These are phyloP conservation scores for Kodamaea ohmeri DNA, from an alignment of 1,139 yeast genomes.

Conservation along the genomic window DNA sequence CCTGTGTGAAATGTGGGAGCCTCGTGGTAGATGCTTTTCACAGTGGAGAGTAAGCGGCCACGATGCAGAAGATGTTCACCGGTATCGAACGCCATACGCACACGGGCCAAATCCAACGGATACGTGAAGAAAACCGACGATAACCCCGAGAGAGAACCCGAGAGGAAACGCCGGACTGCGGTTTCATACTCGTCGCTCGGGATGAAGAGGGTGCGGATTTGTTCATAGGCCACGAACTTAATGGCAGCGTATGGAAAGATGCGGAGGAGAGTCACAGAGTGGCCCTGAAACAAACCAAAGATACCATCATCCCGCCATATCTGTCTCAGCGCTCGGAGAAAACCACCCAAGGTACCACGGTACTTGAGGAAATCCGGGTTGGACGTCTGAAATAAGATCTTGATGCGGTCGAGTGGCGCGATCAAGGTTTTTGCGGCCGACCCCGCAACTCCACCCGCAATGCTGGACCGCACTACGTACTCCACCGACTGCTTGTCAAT, in stretches of 20 bases:
- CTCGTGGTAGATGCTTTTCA: conserved; percentile 59
- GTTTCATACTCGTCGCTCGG: conserved; percentile 77
- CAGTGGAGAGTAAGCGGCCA: conserved; percentile 57
- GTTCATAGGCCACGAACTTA: conserved; percentile 97
- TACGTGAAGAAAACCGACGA: conserved; percentile 86
- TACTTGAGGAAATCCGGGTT: conserved; percentile 83
- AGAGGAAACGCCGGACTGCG: conserved; percentile 70
- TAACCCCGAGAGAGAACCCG: conserved; percentile 90
- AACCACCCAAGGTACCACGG: conserved; percentile 78
- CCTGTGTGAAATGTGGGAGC: conserved; percentile 46
- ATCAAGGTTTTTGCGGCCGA: conserved; percentile 90
- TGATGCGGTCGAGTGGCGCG: conserved; percentile 94
- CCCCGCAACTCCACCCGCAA: conserved; percentile 97
- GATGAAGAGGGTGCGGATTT: conserved; percentile 73
- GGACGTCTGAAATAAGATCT: conserved; percentile 90
- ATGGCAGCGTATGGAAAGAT: conserved; percentile 97
- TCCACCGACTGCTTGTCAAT: conserved; percentile 71
- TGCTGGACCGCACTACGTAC: conserved; percentile 77
- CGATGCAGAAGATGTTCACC: conserved; percentile 29
- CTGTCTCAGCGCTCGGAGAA: conserved; percentile 65
- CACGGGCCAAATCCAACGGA: conserved; percentile 88
- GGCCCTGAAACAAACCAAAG: conserved; percentile 88
- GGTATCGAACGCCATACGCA: conserved; percentile 87
- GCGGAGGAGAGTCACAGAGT: conserved; percentile 84
- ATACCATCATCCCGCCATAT: conserved; percentile 74